Evolutionary conservation across 148 eudicot genomes (phyloP), one percentile per base, ranked within the genome.

Genomic region (Oxyria digyna): DNA sequence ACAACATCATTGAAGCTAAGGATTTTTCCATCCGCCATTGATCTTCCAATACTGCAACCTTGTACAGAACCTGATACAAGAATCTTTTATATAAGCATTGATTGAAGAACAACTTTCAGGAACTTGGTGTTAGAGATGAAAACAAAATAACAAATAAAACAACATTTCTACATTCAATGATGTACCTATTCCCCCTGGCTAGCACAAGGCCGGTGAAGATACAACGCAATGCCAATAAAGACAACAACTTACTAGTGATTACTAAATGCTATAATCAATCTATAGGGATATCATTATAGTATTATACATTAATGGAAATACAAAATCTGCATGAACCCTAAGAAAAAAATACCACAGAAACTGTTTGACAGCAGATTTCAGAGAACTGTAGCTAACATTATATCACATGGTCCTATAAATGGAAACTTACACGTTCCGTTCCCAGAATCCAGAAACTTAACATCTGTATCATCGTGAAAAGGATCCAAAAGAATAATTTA

Each of bases 1-100:
- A 93, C 95, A n/a, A 83, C 87, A 62, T 93, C 96, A 1, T 89
- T 81, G 84, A 86, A 87, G 81, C 87, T 85, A 59, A 93, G 87
- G 50, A 93, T 82, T 73, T 79, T 89, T 41, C 85, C 95, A 62
- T 93, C 89, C 21, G 77, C 75, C 1, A 52, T 35, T 0, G 81
- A 69, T 73, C 70, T 78, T 4, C 50, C 78, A 87, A 87, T 91
- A 57, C 12, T 21, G 42, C 43, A 38, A 66, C 0, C 62, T 55
- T 55, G 32, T 26, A 55, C 33, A 55, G 62, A 10, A 55, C 65
- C 65, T 59, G 65, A 15, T 4, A n/a, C n/a, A 29, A 4, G 31
- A 29, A n/a, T 45, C 8, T 42, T 42, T 42, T 42, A 42, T 8
- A 13, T 24, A n/a, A 46, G 1, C 20, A 46, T 46, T 6, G n/a